Percentiles rank a stretch among this genome's conserved stretches.
Evolutionary conservation across 2,329 filamentous ascomycete species (phyloP).

Genomic region (Fusarium foetens): DNA sequence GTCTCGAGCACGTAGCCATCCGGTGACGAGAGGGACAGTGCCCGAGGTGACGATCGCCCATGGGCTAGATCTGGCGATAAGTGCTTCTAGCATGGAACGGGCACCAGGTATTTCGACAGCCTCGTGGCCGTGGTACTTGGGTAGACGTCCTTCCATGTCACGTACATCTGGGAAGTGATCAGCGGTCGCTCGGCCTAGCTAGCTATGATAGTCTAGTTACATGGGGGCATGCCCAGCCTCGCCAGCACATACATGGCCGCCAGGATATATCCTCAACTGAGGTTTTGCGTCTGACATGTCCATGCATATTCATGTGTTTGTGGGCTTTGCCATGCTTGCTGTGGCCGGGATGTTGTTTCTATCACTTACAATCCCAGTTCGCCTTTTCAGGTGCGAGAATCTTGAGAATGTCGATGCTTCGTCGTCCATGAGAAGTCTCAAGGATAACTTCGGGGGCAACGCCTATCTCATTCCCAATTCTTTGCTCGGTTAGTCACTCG

Average conservation of each 20-base stretch:
- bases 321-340: background rate
- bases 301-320: background rate
- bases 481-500: conserved; percentile 47
- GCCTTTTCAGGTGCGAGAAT: conserved; percentile 85
- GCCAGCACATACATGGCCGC: background rate
- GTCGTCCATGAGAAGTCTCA: conserved; percentile 87
- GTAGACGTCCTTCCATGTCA: conserved; percentile 80
- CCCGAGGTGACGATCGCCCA: conserved; percentile 92
- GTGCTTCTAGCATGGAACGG: conserved; percentile 71
- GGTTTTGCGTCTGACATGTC: background rate
- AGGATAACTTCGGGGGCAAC: conserved; percentile 87
- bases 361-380: conserved; percentile 86
- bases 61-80: conserved; percentile 70
- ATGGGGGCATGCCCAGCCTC: background rate
- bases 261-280: conserved; percentile 7
- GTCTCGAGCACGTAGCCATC: conserved; percentile 75
- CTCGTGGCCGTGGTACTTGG: conserved; percentile 78
- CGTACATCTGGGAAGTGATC: conserved; percentile 71
- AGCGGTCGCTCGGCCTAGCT: conserved; percentile 19
- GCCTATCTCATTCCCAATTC: conserved; percentile 84
- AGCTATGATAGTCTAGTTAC: background rate
- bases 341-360: background rate
- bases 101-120: conserved; percentile 89
- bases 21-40: conserved; percentile 72
- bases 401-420: conserved; percentile 86